These are phyloP conservation scores for Lactarius psammicola DNA, from an alignment of 768 basidiomycete species.

Conservation along the genomic window DNA sequence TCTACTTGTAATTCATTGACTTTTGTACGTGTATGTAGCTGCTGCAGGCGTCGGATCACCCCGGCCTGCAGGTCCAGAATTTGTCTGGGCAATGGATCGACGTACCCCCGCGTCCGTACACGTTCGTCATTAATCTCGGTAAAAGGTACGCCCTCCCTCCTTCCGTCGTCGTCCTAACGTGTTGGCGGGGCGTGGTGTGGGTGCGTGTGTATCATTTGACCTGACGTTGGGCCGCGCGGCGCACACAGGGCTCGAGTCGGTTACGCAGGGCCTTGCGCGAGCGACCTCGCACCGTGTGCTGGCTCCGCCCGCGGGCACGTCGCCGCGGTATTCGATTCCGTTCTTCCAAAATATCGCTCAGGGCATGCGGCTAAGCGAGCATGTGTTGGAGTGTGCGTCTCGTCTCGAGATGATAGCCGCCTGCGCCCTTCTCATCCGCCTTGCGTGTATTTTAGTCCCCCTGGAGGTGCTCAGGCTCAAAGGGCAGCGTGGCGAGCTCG, in stretches of 20 bases:
- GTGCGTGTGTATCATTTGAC: not conserved
- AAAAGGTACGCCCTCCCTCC: conserved; percentile 49
- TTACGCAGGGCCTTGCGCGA: conserved; percentile 68
- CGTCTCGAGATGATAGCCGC: not conserved
- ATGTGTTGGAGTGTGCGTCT: conserved; percentile 44
- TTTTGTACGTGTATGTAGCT: conserved; percentile 47
- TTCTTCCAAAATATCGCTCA: conserved; percentile 83
- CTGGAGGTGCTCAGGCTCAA: conserved; percentile 61
- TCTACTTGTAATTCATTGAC: too few relatives aligned
- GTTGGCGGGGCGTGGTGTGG: not conserved
- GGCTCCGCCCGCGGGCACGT: conserved; percentile 53
- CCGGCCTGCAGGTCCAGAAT: conserved; percentile 82
- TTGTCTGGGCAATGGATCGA: conserved; percentile 80
- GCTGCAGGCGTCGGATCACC: conserved; percentile 74
- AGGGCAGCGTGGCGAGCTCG: conserved; percentile 53
- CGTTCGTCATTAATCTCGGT: conserved; percentile 81
- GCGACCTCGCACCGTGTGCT: conserved; percentile 82
- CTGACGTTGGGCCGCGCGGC: not conserved
- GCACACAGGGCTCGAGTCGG: conserved; percentile 66
- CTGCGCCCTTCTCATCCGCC: not conserved
- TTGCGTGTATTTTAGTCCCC: conserved; percentile 47
- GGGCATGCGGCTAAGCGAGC: conserved; percentile 47
- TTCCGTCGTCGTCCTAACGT: not conserved
- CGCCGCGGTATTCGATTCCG: conserved; percentile 77
- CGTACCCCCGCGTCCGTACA: conserved; percentile 70